Evolutionary conservation across 495 filamentous ascomycete species (phyloP).

Genomic region (Penicillium malachiteum): DNA sequence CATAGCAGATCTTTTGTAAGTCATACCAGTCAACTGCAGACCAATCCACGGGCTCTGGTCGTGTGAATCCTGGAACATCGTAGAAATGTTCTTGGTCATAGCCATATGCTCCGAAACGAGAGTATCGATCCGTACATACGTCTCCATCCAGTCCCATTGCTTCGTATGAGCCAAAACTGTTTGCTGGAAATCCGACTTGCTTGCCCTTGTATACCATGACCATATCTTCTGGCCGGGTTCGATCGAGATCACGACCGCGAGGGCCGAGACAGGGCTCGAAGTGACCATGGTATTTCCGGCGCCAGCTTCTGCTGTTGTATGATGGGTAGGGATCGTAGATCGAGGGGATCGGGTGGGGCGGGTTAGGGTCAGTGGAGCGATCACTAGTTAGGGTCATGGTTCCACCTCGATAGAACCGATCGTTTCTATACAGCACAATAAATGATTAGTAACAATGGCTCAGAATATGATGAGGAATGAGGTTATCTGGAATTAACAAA

Average conservation of each 20-base stretch:
- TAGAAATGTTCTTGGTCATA: constrained; percentile 34
- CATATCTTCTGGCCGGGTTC: constrained; percentile 43
- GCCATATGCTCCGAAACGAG: constrained; percentile 54
- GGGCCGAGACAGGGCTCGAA: constrained; percentile 48
- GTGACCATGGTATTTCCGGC: constrained; percentile 37
- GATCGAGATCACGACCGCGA: constrained; percentile 42
- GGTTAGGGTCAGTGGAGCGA: background rate
- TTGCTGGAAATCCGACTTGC: constrained; percentile 37
- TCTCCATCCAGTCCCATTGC: constrained; percentile 44
- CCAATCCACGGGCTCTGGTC: constrained; percentile 54
- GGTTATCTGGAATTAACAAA: background rate
- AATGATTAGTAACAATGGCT: background rate
- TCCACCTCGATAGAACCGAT: constrained; percentile 27
- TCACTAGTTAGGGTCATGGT: constrained; percentile 27
- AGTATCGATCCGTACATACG: constrained; percentile 55
- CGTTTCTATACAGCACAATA: constrained; percentile 10
- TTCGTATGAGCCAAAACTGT: constrained; percentile 48
- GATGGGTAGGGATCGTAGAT: constrained; percentile 53
- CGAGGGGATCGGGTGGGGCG: constrained; percentile 20
- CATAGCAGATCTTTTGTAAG: constrained; percentile 63
- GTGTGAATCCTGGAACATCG: constrained; percentile 17
- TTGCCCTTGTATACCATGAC: constrained; percentile 44
- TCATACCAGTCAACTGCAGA: constrained; percentile 66
- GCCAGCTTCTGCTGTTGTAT: constrained; percentile 49
- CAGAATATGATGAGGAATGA: background rate